Evolutionary conservation across 345 rosid genomes (phyloP).

Genomic region (Populus ilicifolia): DNA sequence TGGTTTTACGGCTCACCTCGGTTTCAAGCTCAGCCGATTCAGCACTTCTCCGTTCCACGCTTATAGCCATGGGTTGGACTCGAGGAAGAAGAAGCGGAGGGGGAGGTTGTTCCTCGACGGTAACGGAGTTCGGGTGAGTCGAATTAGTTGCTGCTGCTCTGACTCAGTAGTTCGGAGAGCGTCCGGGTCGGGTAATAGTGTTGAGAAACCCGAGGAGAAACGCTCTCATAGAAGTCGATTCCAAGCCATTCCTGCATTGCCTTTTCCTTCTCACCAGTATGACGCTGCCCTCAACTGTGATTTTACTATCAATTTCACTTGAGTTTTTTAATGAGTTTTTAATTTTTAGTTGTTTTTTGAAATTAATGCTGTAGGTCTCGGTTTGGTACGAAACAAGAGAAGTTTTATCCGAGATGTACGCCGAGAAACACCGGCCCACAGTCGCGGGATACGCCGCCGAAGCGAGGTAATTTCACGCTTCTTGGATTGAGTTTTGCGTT

Average conservation of each 20-base stretch:
- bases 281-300: slow-evolving; percentile 3
- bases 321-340: background rate
- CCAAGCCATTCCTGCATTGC: slow-evolving; percentile 59
- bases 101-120: background rate
- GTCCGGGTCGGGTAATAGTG: slow-evolving; percentile 25
- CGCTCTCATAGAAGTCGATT: slow-evolving; percentile 48
- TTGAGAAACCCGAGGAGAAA: slow-evolving; percentile 56
- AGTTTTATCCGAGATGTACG: slow-evolving; percentile 74
- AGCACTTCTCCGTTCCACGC: slow-evolving; percentile 18
- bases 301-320: background rate
- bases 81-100: slow-evolving; percentile 34
- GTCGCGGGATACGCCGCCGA: slow-evolving; percentile 86
- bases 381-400: slow-evolving; percentile 66
- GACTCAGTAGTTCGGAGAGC: slow-evolving; percentile 51
- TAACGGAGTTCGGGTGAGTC: slow-evolving; percentile 27
- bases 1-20: slow-evolving; percentile 52
- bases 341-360: background rate
- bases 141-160: slow-evolving; percentile 52
- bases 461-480: slow-evolving; percentile 54
- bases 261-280: slow-evolving; percentile 78
- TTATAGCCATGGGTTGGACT: slow-evolving; percentile 23
- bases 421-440: slow-evolving; percentile 85
- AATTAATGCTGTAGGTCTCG: slow-evolving; percentile 45
- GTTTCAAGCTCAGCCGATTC: slow-evolving; percentile 41
- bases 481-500: background rate